A percentile compares a stretch with the other conserved stretches of the same genome.
Conservation (phyloP, 331 rosid species). For the Quercus phellos region DNA sequence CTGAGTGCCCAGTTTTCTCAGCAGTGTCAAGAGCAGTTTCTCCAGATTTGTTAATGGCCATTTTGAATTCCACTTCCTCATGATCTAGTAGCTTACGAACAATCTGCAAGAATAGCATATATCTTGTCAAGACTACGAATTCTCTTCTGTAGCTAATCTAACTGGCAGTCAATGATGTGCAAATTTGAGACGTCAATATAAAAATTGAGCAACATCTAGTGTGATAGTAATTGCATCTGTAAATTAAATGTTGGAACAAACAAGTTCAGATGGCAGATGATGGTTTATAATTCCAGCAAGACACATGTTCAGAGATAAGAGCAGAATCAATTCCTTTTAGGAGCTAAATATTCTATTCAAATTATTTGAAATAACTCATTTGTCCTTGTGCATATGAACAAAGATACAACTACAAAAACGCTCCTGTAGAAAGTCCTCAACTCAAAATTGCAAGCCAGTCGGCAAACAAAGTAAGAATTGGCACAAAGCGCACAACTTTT, state of each 20-base stretch:
- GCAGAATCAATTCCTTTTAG: too few relatives aligned
- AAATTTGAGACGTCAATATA: not conserved
- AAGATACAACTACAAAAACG: not conserved
- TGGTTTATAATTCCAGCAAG: not conserved
- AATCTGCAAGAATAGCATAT: constrained; percentile 39
- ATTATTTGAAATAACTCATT: too few relatives aligned
- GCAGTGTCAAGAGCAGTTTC: constrained; percentile 73
- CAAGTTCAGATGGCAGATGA: too few relatives aligned
- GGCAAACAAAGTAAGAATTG: too few relatives aligned
- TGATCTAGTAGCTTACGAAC: constrained; percentile 46
- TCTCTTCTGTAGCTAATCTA: not conserved
- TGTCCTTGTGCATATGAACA: not conserved
- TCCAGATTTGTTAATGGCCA: constrained; percentile 49
- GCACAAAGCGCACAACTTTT: too few relatives aligned
- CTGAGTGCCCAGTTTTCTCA: constrained; percentile 36
- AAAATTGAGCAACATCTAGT: too few relatives aligned
- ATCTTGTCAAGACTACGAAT: not conserved
- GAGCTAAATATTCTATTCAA: too few relatives aligned
- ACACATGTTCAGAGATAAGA: not conserved
- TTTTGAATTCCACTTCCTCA: constrained; percentile 32
- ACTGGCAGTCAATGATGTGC: not conserved
- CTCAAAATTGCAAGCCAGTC: not conserved
- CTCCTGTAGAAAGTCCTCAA: not conserved
- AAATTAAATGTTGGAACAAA: too few relatives aligned
- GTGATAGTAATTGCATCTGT: too few relatives aligned